Percentiles rank a stretch among this genome's conserved stretches.
Evolutionary conservation across 148 eudicot species (phyloP).

Genomic region (Polygonum aviculare): DNA sequence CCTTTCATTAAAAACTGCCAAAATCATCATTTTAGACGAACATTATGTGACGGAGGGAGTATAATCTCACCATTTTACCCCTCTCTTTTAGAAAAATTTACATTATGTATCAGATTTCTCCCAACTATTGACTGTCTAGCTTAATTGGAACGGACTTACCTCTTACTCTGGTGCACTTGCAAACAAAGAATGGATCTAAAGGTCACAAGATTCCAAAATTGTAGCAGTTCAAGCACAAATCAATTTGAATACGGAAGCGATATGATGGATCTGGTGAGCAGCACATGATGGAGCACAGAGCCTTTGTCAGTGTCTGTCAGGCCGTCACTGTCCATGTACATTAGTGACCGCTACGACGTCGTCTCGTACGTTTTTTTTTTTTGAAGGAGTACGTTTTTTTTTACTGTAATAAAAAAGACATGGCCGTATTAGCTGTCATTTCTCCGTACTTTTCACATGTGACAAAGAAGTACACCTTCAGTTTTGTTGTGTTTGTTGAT

Average conservation of each 20-base stretch:
- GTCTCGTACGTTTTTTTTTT: background rate
- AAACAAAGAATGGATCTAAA: background rate
- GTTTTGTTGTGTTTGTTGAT: background rate
- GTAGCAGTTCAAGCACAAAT: background rate
- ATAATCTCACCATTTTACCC: too few species aligned
- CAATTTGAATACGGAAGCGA: background rate
- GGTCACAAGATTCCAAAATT: background rate
- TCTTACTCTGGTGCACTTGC: background rate
- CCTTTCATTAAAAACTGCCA: too few species aligned
- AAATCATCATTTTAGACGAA: too few species aligned
- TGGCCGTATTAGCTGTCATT: constrained; percentile 12
- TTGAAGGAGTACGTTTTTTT: too few species aligned
- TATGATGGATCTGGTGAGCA: background rate
- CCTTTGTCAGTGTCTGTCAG: background rate
- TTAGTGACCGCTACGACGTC: constrained; percentile 4
- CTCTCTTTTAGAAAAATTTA: too few species aligned
- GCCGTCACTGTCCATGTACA: background rate
- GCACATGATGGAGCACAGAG: background rate
- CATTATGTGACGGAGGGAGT: too few species aligned
- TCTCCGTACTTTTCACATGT: constrained; percentile 27
- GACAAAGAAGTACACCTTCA: constrained; percentile 13
- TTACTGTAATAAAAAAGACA: too few species aligned
- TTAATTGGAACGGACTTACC: too few species aligned
- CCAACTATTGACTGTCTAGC: too few species aligned
- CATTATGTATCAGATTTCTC: too few species aligned